These are phyloP conservation scores for Arabidopsis suecica DNA, from an alignment of 345 rosid genomes.

Conservation along the genomic window DNA sequence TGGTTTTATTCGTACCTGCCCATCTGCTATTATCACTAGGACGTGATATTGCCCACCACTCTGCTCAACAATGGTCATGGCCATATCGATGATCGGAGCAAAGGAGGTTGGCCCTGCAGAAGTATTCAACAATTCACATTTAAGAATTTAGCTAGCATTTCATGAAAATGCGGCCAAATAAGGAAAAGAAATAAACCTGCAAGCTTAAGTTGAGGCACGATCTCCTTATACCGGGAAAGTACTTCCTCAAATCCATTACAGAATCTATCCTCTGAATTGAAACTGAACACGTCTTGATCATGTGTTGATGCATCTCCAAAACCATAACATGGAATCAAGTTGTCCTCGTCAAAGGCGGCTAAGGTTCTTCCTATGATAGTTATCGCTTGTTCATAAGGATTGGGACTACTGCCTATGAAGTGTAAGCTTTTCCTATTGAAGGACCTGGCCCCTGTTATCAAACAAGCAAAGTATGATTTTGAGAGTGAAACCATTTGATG, in stretches of 20 bases:
- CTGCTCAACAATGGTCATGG: slow-evolving; percentile 86
- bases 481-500: slow-evolving; percentile 17
- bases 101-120: slow-evolving; percentile 92
- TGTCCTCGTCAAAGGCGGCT: slow-evolving; percentile 89
- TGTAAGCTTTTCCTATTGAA: slow-evolving; percentile 81
- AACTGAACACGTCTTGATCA: slow-evolving; percentile 94
- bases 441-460: slow-evolving; percentile 66
- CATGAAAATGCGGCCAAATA: neutral
- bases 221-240: slow-evolving; percentile 69
- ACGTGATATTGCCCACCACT: slow-evolving; percentile 97
- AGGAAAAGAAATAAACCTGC: slow-evolving; percentile 60
- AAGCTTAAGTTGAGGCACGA: slow-evolving; percentile 80
- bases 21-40: slow-evolving; percentile 91
- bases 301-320: slow-evolving; percentile 99
- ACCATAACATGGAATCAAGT: slow-evolving; percentile 92
- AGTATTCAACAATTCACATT: neutral
- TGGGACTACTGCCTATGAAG: slow-evolving; percentile 61
- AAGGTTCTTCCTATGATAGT: slow-evolving; percentile 88
- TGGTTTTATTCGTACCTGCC: slow-evolving; percentile 67
- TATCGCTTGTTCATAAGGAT: slow-evolving; percentile 96
- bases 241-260: slow-evolving; percentile 99
- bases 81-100: slow-evolving; percentile 95
- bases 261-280: slow-evolving; percentile 61
- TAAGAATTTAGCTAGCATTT: slow-evolving; percentile 4
- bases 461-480: slow-evolving; percentile 20